Evolutionary conservation across 78 protist genomes (phyloP).

Genomic region (Blattamonas nauphoetae): DNA sequence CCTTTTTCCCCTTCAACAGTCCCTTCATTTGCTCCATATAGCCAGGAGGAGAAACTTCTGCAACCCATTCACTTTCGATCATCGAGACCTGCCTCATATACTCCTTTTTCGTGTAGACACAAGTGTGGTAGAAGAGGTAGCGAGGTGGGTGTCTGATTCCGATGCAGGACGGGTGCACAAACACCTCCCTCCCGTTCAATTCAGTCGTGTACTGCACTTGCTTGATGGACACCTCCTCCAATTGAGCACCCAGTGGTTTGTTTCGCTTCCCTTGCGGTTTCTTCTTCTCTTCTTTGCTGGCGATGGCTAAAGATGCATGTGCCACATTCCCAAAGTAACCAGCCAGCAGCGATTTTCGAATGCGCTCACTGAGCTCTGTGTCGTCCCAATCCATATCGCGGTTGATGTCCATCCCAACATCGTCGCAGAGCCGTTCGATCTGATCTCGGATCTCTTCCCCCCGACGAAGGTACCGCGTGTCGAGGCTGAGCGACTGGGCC

Average conservation of each 20-base stretch:
- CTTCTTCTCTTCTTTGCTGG: not conserved
- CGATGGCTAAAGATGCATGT: not conserved
- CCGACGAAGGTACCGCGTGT: slow-evolving; percentile 65
- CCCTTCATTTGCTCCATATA: too few species aligned
- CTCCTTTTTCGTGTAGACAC: slow-evolving; percentile 75
- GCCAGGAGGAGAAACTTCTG: slow-evolving; percentile 92
- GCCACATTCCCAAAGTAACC: slow-evolving; percentile 79
- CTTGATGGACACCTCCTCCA: not conserved
- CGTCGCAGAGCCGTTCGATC: slow-evolving; percentile 57
- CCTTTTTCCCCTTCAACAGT: too few species aligned
- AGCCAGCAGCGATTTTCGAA: slow-evolving; percentile 64
- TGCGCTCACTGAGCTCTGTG: slow-evolving; percentile 21
- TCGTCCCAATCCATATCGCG: not conserved
- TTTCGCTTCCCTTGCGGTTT: not conserved
- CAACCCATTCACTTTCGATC: slow-evolving; percentile 84
- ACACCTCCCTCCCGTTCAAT: slow-evolving; percentile 18
- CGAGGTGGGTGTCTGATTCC: slow-evolving; percentile 41
- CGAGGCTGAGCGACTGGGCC: not conserved
- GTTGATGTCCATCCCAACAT: slow-evolving; percentile 59
- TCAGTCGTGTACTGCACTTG: slow-evolving; percentile 16
- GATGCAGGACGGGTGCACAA: slow-evolving; percentile 63
- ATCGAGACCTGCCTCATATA: slow-evolving; percentile 78
- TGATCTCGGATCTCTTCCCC: slow-evolving; percentile 89
- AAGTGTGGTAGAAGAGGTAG: slow-evolving; percentile 83
- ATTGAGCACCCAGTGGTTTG: slow-evolving; percentile 23